Conservation (phyloP, 2,329 filamentous ascomycete genomes). For the Ceratocystis albifundus region DNA sequence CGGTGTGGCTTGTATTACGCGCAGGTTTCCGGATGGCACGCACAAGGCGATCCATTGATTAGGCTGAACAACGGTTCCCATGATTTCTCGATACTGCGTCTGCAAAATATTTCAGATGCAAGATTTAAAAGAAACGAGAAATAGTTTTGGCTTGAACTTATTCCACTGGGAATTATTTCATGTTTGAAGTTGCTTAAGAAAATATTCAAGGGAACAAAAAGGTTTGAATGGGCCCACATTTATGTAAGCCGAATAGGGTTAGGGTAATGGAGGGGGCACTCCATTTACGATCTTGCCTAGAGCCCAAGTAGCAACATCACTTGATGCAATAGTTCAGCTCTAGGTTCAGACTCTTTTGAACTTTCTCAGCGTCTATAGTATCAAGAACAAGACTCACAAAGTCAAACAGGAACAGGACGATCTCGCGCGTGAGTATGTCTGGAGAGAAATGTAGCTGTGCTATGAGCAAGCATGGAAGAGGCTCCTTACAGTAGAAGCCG, state of each 20-base stretch:
- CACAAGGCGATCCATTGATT: constrained; percentile 50
- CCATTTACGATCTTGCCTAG: too few species aligned
- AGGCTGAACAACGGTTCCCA: constrained; percentile 41
- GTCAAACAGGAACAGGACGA: constrained; percentile 33
- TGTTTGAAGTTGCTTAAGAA: neutral
- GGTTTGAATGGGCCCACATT: neutral
- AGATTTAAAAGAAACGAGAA: neutral
- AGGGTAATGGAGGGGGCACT: neutral
- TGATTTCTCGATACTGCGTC: constrained; percentile 23
- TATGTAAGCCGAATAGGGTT: neutral
- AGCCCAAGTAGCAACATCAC: too few species aligned
- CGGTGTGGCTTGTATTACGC: constrained; percentile 46
- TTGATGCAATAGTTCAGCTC: neutral
- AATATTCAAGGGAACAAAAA: constrained; percentile 11
- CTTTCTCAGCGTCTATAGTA: constrained; percentile 27
- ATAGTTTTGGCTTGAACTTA: neutral
- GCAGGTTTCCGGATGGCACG: constrained; percentile 47
- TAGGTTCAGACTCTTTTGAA: neutral
- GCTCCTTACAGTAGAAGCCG: constrained; percentile 31
- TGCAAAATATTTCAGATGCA: neutral
- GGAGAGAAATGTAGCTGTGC: neutral
- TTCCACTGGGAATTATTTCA: neutral
- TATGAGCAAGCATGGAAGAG: neutral
- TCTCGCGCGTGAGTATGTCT: constrained; percentile 32
- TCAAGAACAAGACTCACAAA: constrained; percentile 31